Conservation (phyloP, 108 stramenopile species). For the Cylindrotheca closterium region DNA sequence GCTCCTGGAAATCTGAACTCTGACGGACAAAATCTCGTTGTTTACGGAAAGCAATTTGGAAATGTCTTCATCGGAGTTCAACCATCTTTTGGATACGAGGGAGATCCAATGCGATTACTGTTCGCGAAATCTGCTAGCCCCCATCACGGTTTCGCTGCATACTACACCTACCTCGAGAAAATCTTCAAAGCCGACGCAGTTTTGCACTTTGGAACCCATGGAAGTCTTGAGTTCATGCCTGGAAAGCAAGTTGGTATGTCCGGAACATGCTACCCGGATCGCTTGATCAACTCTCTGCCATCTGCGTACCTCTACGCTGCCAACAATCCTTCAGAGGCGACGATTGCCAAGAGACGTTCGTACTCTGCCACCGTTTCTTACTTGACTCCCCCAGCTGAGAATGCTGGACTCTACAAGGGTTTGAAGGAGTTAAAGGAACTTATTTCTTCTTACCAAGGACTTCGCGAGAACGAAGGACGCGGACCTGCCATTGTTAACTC, state of each 20-base stretch:
- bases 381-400: slow-evolving; percentile 96
- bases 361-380: slow-evolving; percentile 96
- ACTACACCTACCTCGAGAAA: slow-evolving; percentile 98
- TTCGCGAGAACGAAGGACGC: slow-evolving; percentile 92
- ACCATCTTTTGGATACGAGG: slow-evolving; percentile 97
- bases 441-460: slow-evolving; percentile 93
- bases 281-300: slow-evolving; percentile 93
- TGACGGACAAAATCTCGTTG: slow-evolving; percentile 93
- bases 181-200: slow-evolving; percentile 95
- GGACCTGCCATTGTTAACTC: slow-evolving; percentile 96
- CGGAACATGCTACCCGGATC: slow-evolving; percentile 96
- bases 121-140: slow-evolving; percentile 97
- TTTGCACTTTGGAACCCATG: slow-evolving; percentile 97
- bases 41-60: slow-evolving; percentile 95
- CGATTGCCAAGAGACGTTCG: slow-evolving; percentile 95
- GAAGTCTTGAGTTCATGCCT: slow-evolving; percentile 96
- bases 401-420: slow-evolving; percentile 97
- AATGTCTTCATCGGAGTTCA: slow-evolving; percentile 97
- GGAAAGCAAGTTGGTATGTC: slow-evolving; percentile 99
- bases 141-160: slow-evolving; percentile 97
- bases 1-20: slow-evolving; percentile 97
- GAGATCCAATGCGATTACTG: slow-evolving; percentile 91
- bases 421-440: slow-evolving; percentile 95
- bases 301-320: slow-evolving; percentile 96
- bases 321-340: slow-evolving; percentile 98